These are phyloP conservation scores for Mytilinidion resinicola DNA, from an alignment of 495 filamentous ascomycete species.

Conservation along the genomic window DNA sequence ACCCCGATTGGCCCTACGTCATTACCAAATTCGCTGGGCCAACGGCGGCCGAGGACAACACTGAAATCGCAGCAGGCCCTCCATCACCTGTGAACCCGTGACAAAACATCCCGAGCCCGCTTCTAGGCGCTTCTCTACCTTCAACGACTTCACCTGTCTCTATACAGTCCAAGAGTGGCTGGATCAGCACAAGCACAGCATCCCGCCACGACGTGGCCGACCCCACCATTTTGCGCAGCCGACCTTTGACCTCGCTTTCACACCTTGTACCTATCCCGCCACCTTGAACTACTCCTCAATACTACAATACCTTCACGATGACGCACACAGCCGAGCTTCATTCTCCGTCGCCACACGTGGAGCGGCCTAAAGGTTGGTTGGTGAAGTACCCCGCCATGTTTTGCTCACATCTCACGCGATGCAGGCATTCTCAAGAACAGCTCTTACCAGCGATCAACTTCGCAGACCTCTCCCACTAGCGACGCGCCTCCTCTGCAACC, in stretches of 20 bases:
- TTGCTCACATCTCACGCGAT: neutral
- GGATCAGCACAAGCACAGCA: too few relatives aligned
- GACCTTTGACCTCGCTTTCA: neutral
- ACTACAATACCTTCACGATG: conserved; percentile 23
- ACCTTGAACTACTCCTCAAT: neutral
- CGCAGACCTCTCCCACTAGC: conserved; percentile 36
- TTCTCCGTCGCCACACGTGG: conserved; percentile 33
- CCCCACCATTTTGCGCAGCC: neutral
- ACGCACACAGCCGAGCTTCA: conserved; percentile 29
- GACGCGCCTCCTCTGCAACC: conserved; percentile 27
- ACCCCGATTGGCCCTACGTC: conserved; percentile 10
- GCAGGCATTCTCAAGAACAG: conserved; percentile 95
- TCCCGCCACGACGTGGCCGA: neutral
- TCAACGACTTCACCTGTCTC: too few relatives aligned
- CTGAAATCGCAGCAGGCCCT: neutral
- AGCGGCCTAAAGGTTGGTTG: conserved; percentile 82
- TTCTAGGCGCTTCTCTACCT: conserved; percentile 5
- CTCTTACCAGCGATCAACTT: conserved; percentile 51
- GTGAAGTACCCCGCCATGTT: conserved; percentile 19
- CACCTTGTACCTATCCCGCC: neutral
- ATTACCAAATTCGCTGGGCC: neutral
- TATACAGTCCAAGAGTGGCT: too few relatives aligned
- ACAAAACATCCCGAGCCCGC: neutral
- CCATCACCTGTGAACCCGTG: conserved; percentile 2
- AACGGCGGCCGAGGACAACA: neutral